A percentile compares a stretch with the other conserved stretches of the same genome.
phyloP scores from a whole-genome alignment of 441 rosid genomes.

The Biscutella laevigata region DNA sequence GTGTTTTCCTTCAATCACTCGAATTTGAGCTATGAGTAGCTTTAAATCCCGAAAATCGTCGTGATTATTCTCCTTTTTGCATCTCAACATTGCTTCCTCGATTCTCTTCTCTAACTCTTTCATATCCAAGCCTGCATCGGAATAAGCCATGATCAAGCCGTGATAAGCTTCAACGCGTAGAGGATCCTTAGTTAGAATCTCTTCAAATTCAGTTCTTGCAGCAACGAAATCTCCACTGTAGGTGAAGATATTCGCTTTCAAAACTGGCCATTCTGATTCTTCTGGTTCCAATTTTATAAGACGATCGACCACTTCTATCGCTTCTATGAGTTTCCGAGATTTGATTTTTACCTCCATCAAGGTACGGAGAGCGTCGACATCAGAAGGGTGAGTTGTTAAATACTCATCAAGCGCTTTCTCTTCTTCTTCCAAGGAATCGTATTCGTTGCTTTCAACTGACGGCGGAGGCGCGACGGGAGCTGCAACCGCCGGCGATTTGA shows the following conservation, averaged over 20 bases:
- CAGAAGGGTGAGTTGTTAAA: slow-evolving; percentile 30
- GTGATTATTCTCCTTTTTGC: slow-evolving; percentile 41
- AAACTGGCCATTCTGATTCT: slow-evolving; percentile 56
- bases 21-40: slow-evolving; percentile 53
- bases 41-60: slow-evolving; percentile 53
- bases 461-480: slow-evolving; percentile 41
- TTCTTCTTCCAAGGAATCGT: slow-evolving; percentile 30
- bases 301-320: slow-evolving; percentile 43
- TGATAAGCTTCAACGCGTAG: slow-evolving; percentile 67
- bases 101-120: slow-evolving; percentile 37
- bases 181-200: slow-evolving; percentile 49
- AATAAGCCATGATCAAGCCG: slow-evolving; percentile 49
- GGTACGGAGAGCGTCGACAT: slow-evolving; percentile 42
- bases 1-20: slow-evolving; percentile 51
- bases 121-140: slow-evolving; percentile 37
- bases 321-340: slow-evolving; percentile 42
- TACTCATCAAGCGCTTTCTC: slow-evolving; percentile 45
- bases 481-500: slow-evolving; percentile 27
- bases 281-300: slow-evolving; percentile 58
- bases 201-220: slow-evolving; percentile 44
- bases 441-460: slow-evolving; percentile 24
- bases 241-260: slow-evolving; percentile 42
- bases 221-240: slow-evolving; percentile 55
- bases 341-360: slow-evolving; percentile 58
- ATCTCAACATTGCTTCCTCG: slow-evolving; percentile 46